Conservation (phyloP, 73 alveolate genomes). For the Symbiodinium natans region DNA sequence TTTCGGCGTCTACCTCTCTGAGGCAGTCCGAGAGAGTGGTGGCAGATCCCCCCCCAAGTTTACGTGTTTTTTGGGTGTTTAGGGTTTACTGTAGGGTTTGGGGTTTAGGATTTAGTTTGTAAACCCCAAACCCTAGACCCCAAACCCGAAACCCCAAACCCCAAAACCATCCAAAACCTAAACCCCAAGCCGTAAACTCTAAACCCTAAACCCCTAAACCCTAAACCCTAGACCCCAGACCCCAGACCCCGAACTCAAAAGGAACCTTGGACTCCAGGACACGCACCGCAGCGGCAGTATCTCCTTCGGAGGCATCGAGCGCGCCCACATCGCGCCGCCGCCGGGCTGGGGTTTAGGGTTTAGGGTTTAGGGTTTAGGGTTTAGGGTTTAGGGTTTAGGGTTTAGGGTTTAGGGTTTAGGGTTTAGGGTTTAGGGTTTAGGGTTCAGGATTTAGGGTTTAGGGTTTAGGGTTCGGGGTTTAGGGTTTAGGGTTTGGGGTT, state of each 20-base stretch:
- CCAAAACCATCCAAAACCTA: background rate
- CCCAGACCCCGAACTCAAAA: background rate
- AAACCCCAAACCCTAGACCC: no score
- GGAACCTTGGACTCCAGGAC: slow-evolving; percentile 10
- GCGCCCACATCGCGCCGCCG: slow-evolving; percentile 81
- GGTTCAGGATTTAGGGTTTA: background rate
- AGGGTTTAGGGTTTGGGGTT: no score
- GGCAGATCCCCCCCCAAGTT: no score
- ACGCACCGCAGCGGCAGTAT: slow-evolving; percentile 93
- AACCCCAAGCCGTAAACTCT: background rate
- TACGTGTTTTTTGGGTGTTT: no score
- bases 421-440: background rate
- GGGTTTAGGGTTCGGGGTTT: no score
- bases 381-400: background rate
- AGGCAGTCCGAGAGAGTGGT: no score
- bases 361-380: background rate
- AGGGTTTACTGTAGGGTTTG: background rate
- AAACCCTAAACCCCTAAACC: background rate
- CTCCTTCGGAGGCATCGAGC: slow-evolving; percentile 85
- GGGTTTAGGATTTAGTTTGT: no score
- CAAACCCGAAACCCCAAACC: background rate
- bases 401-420: background rate
- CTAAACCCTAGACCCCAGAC: background rate
- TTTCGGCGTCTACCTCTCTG: slow-evolving; percentile 83
- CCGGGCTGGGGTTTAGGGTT: background rate